Percentiles rank a stretch among this genome's conserved stretches.
phyloP scores from a whole-genome alignment of 495 filamentous ascomycete species.

The Lepraria neglecta region DNA sequence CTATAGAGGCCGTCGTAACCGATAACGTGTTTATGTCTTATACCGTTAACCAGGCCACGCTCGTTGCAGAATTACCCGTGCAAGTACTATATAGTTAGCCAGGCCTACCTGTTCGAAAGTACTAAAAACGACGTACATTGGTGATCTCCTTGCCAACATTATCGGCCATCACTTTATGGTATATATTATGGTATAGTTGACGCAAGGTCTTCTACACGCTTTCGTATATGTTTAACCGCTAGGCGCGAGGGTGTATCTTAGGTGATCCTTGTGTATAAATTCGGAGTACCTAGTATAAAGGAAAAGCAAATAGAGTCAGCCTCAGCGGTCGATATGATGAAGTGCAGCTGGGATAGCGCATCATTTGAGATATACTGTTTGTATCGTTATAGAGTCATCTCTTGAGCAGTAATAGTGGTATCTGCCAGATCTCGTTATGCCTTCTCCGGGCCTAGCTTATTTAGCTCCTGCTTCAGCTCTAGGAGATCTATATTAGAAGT shows the following conservation, averaged over 20 bases:
- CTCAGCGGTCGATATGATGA: constrained; percentile 4
- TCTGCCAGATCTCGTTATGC: constrained; percentile 18
- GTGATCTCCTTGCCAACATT: constrained; percentile 9
- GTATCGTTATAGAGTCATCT: neutral
- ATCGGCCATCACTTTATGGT: constrained; percentile 9
- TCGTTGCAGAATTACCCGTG: constrained; percentile 10
- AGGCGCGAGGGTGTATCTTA: constrained; percentile 9
- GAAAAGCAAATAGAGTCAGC: constrained; percentile 2
- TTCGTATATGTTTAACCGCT: constrained; percentile 7
- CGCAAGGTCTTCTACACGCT: constrained; percentile 14
- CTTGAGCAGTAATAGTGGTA: constrained; percentile 3
- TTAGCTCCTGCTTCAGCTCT: constrained; percentile 24
- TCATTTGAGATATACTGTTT: neutral
- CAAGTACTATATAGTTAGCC: constrained; percentile 14
- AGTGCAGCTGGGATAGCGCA: constrained; percentile 10
- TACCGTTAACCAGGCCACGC: neutral
- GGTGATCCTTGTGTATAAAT: constrained; percentile 9
- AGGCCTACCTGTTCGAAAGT: neutral
- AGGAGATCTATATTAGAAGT: constrained; percentile 8
- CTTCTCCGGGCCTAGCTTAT: constrained; percentile 2
- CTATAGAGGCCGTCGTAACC: neutral
- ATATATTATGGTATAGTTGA: constrained; percentile 10
- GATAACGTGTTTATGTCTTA: constrained; percentile 5
- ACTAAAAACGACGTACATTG: constrained; percentile 10
- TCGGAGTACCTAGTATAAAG: constrained; percentile 1